Base-by-base conservation (phyloP, 2,329 filamentous ascomycete genomes). In the Xylaria sp. region DNA sequence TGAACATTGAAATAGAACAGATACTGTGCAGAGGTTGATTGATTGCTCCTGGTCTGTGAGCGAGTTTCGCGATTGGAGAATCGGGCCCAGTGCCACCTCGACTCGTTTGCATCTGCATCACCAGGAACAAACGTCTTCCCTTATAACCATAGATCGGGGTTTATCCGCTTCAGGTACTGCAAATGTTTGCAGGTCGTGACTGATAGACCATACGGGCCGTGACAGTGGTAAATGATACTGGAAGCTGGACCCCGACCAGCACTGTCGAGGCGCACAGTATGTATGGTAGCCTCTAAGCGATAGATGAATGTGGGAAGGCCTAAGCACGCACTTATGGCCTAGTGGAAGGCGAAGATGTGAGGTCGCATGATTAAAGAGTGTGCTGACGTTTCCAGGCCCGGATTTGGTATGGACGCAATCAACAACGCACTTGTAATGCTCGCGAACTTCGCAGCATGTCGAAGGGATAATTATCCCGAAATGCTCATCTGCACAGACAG, bases 91-190 rank as follows among this genome's bases (percentile, higher is more conserved):
- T 25, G n/a, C 51, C 47, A 52, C 46, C 42, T 4, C 37, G 47
- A 61, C 45, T 67, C 60, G 60, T 64, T 65, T 63, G 65, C 55
- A 57, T 62, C 65, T 65, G 56, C 56, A 51, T 50, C 38, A 52
- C 60, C 42, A 49, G 60, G 57, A 35, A 55, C 60, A 59, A 63
- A 31, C 42, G 59, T 28, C 28, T 57, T 58, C 46, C 53, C 45
- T n/a, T 37, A 51, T 31, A 9, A 9, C 28, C 28, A 4, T 5
- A 31, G 28, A 28, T 38, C 46, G 53, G 46, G 8, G 31, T 46
- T 43, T 23, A 33, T 50, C 23, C 23, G 31, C 35, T 38, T 49
- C 33, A 42, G 23, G 25, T 47, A 43, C 40, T 28, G n/a, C 1
- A 21, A 4, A 38, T 15, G 51, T 46, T 40, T 60, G 38, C 50